phyloP scores from a whole-genome alignment of 768 basidiomycete species.

The Boletus bicolor region DNA sequence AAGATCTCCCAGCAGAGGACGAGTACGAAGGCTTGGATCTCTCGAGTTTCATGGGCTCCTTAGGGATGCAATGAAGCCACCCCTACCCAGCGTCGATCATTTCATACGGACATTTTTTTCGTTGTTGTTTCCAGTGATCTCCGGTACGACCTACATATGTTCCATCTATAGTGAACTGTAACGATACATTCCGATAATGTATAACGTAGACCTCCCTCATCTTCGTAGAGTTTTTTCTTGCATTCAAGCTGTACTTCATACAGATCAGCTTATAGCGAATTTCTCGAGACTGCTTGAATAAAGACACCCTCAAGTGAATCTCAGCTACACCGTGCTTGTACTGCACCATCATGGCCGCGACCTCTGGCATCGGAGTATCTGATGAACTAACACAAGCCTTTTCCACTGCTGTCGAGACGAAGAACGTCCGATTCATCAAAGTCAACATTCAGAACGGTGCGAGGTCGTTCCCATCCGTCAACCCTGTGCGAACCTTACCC shows the following conservation, averaged over 20 bases:
- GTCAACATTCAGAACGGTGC: constrained; percentile 73
- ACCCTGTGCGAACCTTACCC: constrained; percentile 23
- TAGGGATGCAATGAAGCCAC: constrained; percentile 45
- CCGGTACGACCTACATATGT: constrained; percentile 27
- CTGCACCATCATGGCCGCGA: constrained; percentile 55
- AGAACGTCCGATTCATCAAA: constrained; percentile 67
- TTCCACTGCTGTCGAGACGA: constrained; percentile 51
- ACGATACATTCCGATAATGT: constrained; percentile 33
- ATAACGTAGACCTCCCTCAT: constrained; percentile 27
- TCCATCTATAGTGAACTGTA: constrained; percentile 35
- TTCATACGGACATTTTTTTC: constrained; percentile 18
- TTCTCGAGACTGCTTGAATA: neutral
- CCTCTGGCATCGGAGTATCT: constrained; percentile 67
- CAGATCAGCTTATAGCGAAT: neutral
- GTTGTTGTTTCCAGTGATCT: constrained; percentile 11
- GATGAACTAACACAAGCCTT: constrained; percentile 55
- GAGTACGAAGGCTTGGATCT: constrained; percentile 89
- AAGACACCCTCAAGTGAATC: neutral
- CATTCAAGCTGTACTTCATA: neutral
- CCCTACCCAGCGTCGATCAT: constrained; percentile 7
- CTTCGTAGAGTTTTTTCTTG: constrained; percentile 16
- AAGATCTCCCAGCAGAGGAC: constrained; percentile 88
- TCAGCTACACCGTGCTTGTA: neutral
- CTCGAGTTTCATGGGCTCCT: constrained; percentile 84
- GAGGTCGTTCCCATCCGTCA: constrained; percentile 18